Evolutionary conservation across 2,329 filamentous ascomycete genomes (phyloP), one percentile per base, ranked within the genome.

Genomic region (Pseudocercospora vitis): DNA sequence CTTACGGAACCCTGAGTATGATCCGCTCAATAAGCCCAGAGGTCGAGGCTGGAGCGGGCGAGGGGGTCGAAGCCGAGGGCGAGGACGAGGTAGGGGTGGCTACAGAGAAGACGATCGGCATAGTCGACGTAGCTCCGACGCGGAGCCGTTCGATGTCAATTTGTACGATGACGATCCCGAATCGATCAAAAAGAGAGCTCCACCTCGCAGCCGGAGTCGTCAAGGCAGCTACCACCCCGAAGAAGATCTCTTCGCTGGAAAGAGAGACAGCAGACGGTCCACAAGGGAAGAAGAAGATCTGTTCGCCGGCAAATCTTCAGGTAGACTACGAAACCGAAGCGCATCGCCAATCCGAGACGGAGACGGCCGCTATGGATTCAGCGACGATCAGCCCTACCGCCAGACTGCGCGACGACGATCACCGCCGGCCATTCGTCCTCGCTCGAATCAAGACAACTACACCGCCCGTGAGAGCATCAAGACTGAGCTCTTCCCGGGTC

Each of bases 1-100:
- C 69, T 83, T 96, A 29, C 81, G 94, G 65, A 89, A 97, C 64
- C 92, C 92, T 1, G 89, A 96, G 63, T 84, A 91, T 68, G 91
- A 96, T 65, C 90, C 87, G 2, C 85, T 86, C 62, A 90, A 89
- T 73, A 81, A 83, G 48, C 76, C 84, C 58, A 80, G 85, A 55
- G 53, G 75, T 33, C 52, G 55, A 31, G 53, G 57, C 29, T 31
- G 50, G 28, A 49, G 55, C 11, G 33, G 52, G 33, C 29, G 74
- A 21, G 18, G 56, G 11, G 51, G 55, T 3, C 33, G 50, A 23
- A 50, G 47, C 16, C 21, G 45, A 23, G 52, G 47, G 18, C 21
- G 45, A 16, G 68, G 70, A 74, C 60, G 77, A 78, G 53, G 80
- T 78, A 66, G 89, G 86, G 67, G 82, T 84, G 59, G 83, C 85